phyloP scores from a whole-genome alignment of 148 eudicot genomes.

The Camellia lanceoleosa region DNA sequence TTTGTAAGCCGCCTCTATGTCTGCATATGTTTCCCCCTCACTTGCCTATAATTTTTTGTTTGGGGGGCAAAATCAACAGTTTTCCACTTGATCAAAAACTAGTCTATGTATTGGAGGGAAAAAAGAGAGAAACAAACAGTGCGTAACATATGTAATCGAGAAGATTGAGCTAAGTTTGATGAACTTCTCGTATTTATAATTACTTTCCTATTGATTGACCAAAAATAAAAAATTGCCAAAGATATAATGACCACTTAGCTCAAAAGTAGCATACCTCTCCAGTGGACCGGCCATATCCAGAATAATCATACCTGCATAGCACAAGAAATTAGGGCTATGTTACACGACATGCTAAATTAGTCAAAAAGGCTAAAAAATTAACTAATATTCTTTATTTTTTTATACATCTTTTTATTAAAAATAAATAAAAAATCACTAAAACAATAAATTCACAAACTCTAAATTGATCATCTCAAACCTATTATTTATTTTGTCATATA shows the following conservation, averaged over 20 bases:
- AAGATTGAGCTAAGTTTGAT: too few species aligned
- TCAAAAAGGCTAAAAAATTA: background rate
- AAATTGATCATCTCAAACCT: too few species aligned
- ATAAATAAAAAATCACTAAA: too few species aligned
- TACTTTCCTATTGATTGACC: too few species aligned
- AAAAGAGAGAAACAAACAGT: too few species aligned
- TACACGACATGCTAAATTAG: background rate
- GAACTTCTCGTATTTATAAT: too few species aligned
- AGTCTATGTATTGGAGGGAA: too few species aligned
- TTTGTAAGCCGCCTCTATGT: slow-evolving; percentile 49
- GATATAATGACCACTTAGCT: background rate
- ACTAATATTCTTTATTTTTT: too few species aligned
- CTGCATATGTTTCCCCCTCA: slow-evolving; percentile 56
- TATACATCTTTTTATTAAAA: too few species aligned
- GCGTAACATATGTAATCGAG: too few species aligned
- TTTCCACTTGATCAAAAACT: background rate
- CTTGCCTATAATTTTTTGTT: slow-evolving; percentile 28
- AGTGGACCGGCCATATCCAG: slow-evolving; percentile 44
- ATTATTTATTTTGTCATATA: too few species aligned
- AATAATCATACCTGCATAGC: slow-evolving; percentile 40
- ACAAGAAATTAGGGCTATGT: background rate
- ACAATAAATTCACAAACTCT: too few species aligned
- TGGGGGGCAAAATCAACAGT: background rate
- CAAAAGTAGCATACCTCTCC: slow-evolving; percentile 30
- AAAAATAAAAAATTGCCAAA: background rate